Conservation (phyloP, 1,284 basidiomycete species). For the Puccinia polysora region DNA sequence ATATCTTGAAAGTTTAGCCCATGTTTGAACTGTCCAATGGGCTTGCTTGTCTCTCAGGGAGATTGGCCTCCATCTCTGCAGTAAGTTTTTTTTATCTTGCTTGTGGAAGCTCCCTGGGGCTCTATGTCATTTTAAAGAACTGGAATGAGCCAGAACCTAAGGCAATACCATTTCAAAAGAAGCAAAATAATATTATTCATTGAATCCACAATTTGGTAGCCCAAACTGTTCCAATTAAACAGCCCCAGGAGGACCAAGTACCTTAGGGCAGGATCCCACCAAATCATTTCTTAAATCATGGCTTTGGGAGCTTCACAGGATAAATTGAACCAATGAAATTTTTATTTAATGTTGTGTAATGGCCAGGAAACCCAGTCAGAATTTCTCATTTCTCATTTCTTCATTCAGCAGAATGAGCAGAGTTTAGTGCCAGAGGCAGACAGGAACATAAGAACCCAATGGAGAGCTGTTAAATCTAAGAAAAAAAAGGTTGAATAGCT, state of each 20-base stretch:
- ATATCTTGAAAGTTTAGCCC: not conserved
- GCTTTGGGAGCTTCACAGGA: too few species aligned
- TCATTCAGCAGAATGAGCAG: too few species aligned
- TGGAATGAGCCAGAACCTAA: conserved; percentile 13
- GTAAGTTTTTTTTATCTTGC: not conserved
- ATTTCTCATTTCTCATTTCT: too few species aligned
- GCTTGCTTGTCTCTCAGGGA: not conserved
- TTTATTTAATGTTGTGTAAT: too few species aligned
- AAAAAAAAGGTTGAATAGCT: too few species aligned
- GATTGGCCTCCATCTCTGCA: not conserved
- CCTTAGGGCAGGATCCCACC: too few species aligned
- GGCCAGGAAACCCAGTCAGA: too few species aligned
- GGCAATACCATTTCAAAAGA: conserved; percentile 8
- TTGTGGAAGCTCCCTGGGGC: not conserved
- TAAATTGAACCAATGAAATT: too few species aligned
- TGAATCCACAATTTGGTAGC: conserved; percentile 18
- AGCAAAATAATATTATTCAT: conserved; percentile 36
- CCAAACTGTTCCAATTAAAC: conserved; percentile 13
- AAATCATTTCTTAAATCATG: too few species aligned
- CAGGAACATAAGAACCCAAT: too few species aligned
- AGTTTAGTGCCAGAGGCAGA: too few species aligned
- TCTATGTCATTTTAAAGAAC: not conserved
- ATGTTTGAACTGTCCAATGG: not conserved
- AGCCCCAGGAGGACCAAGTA: conserved; percentile 21
- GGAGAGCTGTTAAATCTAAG: too few species aligned